Evolutionary conservation across 129 eudicot species (phyloP).

Genomic region (Pittosporum tobira): DNA sequence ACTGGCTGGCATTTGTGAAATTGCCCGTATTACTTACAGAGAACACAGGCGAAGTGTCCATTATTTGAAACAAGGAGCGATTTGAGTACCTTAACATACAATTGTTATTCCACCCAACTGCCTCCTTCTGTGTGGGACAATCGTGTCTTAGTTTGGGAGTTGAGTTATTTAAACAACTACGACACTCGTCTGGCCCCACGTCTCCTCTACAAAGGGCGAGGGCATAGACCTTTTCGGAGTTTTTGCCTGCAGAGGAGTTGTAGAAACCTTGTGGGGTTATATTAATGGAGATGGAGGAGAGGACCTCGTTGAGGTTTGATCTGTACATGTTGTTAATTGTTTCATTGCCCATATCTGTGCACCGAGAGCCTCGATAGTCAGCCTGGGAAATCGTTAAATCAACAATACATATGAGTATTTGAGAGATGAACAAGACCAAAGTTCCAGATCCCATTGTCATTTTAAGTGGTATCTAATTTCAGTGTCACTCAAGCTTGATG

Average conservation of each 20-base stretch:
- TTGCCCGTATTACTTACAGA: not conserved
- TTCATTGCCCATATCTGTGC: too few species aligned
- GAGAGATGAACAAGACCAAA: too few species aligned
- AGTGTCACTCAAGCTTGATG: too few species aligned
- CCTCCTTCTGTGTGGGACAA: conserved; percentile 29
- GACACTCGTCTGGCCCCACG: conserved; percentile 8
- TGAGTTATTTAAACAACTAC: conserved; percentile 16
- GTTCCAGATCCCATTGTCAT: too few species aligned
- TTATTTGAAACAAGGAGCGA: conserved; percentile 1
- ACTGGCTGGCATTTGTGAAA: not conserved
- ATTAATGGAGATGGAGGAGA: too few species aligned
- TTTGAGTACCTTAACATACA: conserved; percentile 35
- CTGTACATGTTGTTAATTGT: too few species aligned
- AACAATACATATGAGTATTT: too few species aligned
- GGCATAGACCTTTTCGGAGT: conserved; percentile 20
- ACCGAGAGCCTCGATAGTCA: too few species aligned
- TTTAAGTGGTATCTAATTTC: too few species aligned
- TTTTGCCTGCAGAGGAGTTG: conserved; percentile 16
- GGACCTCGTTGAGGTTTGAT: too few species aligned
- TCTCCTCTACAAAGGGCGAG: conserved; percentile 39
- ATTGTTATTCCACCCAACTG: conserved; percentile 8
- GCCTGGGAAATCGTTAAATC: too few species aligned
- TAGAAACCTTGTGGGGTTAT: conserved; percentile 21
- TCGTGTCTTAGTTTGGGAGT: not conserved
- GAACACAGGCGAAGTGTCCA: not conserved